These are phyloP conservation scores for Penicillium sp. DNA, from an alignment of 2,329 filamentous ascomycete genomes.

Conservation along the genomic window DNA sequence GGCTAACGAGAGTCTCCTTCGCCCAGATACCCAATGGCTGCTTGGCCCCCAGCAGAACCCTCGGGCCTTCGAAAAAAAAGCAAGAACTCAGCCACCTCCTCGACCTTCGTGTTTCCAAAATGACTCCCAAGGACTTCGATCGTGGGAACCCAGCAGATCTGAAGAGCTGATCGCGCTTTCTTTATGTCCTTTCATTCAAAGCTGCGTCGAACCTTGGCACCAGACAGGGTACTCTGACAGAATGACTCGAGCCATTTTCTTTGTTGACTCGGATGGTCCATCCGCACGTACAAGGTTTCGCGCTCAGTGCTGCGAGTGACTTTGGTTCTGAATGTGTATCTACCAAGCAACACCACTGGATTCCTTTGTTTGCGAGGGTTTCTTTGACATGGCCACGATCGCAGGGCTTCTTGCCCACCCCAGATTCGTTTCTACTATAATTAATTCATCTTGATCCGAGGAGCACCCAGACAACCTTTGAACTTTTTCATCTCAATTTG, in stretches of 20 bases:
- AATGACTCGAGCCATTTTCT: background rate
- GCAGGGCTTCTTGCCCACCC: background rate
- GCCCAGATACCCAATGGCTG: background rate
- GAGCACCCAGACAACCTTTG: background rate
- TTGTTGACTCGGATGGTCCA: background rate
- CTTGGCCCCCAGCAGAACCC: background rate
- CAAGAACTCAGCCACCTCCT: constrained; percentile 1
- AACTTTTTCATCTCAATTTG: background rate
- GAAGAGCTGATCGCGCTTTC: background rate
- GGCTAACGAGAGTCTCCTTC: too few relatives aligned
- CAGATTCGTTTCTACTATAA: background rate
- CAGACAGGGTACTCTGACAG: background rate
- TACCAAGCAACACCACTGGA: background rate
- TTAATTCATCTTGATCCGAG: background rate
- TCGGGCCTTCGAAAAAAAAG: background rate
- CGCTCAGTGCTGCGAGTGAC: background rate
- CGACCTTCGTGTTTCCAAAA: background rate
- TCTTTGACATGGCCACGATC: background rate
- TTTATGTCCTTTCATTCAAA: background rate
- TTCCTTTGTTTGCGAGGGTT: background rate
- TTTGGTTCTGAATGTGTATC: background rate
- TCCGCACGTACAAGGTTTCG: background rate
- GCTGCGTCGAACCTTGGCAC: background rate
- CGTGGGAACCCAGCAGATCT: too few relatives aligned
- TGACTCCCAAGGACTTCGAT: background rate